Evolutionary conservation across 1,139 yeast genomes (phyloP), one percentile per base, ranked within the genome.

Genomic region (Kodamaea arcana): DNA sequence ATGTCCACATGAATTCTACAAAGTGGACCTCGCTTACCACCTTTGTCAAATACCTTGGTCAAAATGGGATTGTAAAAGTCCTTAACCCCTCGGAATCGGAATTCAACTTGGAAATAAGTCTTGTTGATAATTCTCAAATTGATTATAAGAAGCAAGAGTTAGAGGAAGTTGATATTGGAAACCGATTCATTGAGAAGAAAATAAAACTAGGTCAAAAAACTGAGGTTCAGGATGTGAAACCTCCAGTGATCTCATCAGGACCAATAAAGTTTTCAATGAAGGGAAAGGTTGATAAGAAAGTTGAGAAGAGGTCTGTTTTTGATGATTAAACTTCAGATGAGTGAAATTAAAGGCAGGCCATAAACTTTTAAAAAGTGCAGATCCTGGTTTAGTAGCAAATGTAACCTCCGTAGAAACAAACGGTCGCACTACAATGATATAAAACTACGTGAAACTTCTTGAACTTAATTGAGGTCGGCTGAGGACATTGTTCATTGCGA

Each of bases 1-100:
- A 92, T 56, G 66, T 88, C 4, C 98, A 90, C 55, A 78, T 92
- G 83, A 88, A 87, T 52, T 80, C 97, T 3, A 92, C 98, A 1
- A 68, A 69, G 42, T 92, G 95, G 90, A 56, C 72, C 3, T 75
- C 83, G 4, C 59, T 94, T 27, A 74, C 92, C 0, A 74, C 76
- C 34, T 85, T 90, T 54, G 72, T 87, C n/a, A 72, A 76, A 42
- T 63, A 76, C 46, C 58, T 92, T 44, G 83, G 80, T 1, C 65
- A 69, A 16, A 61, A 66, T 18, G 86, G 88, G 2, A 58, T 72
- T n/a, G 75, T 83, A 8, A 58, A 66, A 25, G 81, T 83, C 1
- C 74, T 69, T 15, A 50, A 56, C 21, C 52, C 60, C 1, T 71
- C 67, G 34, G 66, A 60, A 12, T 62, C 61, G 15, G 75, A 65